Conservation (phyloP, 345 rosid species). For the Pelargonium nanum region DNA sequence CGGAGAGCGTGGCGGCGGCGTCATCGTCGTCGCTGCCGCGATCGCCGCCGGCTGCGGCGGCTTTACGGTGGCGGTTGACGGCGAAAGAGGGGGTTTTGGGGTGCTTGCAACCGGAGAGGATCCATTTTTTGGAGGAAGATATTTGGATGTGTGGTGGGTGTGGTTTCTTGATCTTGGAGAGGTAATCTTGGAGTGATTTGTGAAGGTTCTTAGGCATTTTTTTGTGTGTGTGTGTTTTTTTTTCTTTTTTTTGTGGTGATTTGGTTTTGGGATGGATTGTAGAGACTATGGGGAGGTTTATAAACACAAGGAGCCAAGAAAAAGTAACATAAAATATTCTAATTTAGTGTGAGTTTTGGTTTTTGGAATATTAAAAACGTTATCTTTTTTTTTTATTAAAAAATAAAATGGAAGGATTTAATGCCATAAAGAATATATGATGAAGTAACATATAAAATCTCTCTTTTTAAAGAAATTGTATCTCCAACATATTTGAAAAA, state of each 20-base stretch:
- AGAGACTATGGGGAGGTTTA: neutral
- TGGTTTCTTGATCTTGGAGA: slow-evolving; percentile 52
- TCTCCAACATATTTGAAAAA: too few relatives aligned
- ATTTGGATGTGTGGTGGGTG: slow-evolving; percentile 25
- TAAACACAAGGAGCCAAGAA: neutral
- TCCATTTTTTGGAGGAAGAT: slow-evolving; percentile 36
- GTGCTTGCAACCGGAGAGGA: slow-evolving; percentile 43
- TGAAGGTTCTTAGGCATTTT: slow-evolving; percentile 59
- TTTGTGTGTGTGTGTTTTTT: neutral
- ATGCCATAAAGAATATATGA: neutral
- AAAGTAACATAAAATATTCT: neutral
- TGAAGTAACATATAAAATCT: neutral
- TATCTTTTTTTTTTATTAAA: too few relatives aligned
- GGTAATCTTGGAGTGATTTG: slow-evolving; percentile 45
- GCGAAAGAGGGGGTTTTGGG: slow-evolving; percentile 60
- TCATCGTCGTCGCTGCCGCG: slow-evolving; percentile 1
- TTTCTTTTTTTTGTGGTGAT: too few relatives aligned
- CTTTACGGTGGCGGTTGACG: slow-evolving; percentile 8
- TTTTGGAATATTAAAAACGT: neutral
- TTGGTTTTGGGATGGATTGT: neutral
- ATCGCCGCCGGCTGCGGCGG: slow-evolving; percentile 1
- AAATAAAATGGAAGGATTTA: neutral
- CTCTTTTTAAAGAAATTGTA: too few relatives aligned
- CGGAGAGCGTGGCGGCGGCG: slow-evolving; percentile 57
- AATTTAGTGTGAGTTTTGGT: neutral